Evolutionary conservation across 176 grass and related monocot genomes (phyloP), one percentile per base, ranked within the genome.

Genomic region (Oryza australiensis): DNA sequence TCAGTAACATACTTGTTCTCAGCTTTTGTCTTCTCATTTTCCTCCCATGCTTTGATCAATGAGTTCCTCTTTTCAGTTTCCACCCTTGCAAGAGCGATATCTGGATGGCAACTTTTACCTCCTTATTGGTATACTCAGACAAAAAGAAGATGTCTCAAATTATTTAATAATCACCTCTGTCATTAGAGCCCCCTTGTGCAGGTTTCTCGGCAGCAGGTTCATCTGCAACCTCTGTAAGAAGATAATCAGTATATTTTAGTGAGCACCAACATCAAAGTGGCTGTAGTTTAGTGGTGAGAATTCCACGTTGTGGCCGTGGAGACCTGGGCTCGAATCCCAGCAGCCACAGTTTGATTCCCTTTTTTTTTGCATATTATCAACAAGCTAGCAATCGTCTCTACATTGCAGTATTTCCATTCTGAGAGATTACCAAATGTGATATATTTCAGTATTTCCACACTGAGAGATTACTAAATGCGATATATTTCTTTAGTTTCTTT

Each of bases 211-310:
- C 67, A 75, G 33, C 70, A 62, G 83, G 51, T 86, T 94, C 92
- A 78, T 83, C 87, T 37, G 80, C 64, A 64, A 89, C 86, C 87
- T 90, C 81, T 89, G 74, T 70, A 87, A 62, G n/a, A 8, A 89
- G 72, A 82, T 73, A 73, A 34, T 24, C 2, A 5, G 73, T 5
- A 48, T 3, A 37, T 51, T 27, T 26, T 65, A 14, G 48, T 83
- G 59, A 74, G n/a, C 62, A 49, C 11, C 15, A 49, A 1, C 22
- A 73, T 0, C 9, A 8, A 26, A 12, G 91, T 90, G 89, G 83
- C 85, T 94, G 86, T 94, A 92, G 87, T 97, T 90, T 97, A 92
- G 92, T 97, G 90, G 90, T 94, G 67, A 94, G 94, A 97, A 94
- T 97, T 94, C 88, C 84, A 94, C 90, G 90, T 91, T 91, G 85